These are phyloP conservation scores for Kuraishia cidri DNA, from an alignment of 805 yeast species.

Conservation along the genomic window DNA sequence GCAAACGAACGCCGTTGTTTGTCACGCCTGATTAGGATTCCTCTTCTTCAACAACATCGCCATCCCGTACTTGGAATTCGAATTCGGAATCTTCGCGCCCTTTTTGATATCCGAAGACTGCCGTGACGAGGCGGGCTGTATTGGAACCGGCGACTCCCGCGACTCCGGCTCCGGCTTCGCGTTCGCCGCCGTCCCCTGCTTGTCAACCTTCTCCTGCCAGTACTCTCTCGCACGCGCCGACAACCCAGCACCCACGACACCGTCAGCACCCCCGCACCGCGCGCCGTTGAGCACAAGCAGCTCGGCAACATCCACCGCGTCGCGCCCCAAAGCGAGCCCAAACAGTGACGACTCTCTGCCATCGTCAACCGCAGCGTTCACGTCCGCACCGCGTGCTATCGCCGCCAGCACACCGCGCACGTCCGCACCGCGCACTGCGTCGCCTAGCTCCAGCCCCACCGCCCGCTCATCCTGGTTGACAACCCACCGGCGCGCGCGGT, in stretches of 20 bases:
- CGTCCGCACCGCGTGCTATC: constrained; percentile 23
- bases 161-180: neutral
- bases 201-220: constrained; percentile 38
- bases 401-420: too few species aligned
- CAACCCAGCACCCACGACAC: constrained; percentile 21
- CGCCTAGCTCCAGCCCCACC: too few species aligned
- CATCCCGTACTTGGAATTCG: too few species aligned
- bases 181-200: constrained; percentile 12
- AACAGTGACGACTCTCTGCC: constrained; percentile 21
- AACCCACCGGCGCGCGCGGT: constrained; percentile 44
- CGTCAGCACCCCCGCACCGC: constrained; percentile 26
- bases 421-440: too few species aligned
- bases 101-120: too few species aligned
- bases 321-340: constrained; percentile 37
- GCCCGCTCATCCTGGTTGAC: too few species aligned
- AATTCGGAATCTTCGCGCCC: too few species aligned
- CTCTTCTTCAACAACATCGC: too few species aligned
- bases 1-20: too few species aligned
- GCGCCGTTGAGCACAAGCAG: constrained; percentile 49
- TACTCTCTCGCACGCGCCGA: constrained; percentile 38
- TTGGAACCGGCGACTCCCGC: neutral
- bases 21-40: too few species aligned
- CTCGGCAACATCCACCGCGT: constrained; percentile 39
- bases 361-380: constrained; percentile 27
- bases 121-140: too few species aligned